Evolutionary conservation across 2,329 filamentous ascomycete species (phyloP).

Genomic region (Fusarium devonianum): DNA sequence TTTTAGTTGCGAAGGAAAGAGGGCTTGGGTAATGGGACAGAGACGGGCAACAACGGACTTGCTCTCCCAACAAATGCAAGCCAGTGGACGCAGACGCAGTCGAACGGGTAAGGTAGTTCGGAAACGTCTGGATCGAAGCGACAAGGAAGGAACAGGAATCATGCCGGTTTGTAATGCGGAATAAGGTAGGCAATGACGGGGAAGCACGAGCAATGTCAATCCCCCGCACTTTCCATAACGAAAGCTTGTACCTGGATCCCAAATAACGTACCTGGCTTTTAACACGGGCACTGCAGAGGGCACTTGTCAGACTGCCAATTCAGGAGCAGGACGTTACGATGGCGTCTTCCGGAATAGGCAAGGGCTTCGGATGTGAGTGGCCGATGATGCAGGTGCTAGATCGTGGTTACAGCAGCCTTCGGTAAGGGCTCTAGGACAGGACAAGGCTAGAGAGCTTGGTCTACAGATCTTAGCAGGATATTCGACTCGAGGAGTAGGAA

Average conservation of each 20-base stretch:
- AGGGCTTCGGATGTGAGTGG: conserved; percentile 26
- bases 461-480: conserved; percentile 1
- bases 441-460: conserved; percentile 18
- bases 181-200: too few species aligned
- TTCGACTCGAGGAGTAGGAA: background rate
- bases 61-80: conserved; percentile 26
- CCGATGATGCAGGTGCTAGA: conserved; percentile 23
- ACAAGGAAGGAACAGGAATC: conserved; percentile 21
- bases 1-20: conserved; percentile 2
- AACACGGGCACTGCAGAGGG: conserved; percentile 18
- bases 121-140: conserved; percentile 11
- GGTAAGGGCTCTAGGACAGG: conserved; percentile 21
- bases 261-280: conserved; percentile 32
- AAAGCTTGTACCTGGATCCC: conserved; percentile 32
- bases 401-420: conserved; percentile 16
- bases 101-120: conserved; percentile 13
- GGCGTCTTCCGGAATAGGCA: conserved; percentile 37
- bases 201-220: background rate
- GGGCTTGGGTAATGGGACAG: background rate
- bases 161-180: too few species aligned
- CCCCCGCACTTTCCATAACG: conserved; percentile 29
- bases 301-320: conserved; percentile 13
- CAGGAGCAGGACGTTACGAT: conserved; percentile 12
- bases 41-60: conserved; percentile 13
- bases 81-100: conserved; percentile 18